Base-by-base conservation (phyloP, 371 early-diverging fungal genomes). In the Fennellomyces sp. region DNA sequence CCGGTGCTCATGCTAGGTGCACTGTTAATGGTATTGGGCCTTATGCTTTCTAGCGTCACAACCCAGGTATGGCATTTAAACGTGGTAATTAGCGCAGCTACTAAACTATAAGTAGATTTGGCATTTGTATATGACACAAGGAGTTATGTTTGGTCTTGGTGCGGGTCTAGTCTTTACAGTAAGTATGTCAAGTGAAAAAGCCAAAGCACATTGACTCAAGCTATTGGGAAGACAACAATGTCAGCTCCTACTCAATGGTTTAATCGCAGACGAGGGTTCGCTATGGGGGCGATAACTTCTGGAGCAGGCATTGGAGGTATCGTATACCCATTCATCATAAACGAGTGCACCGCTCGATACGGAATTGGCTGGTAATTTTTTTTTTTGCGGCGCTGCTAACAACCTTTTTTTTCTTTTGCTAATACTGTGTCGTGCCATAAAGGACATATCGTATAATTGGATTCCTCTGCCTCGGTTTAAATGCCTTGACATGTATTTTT, bases 281-380 rank as follows among this genome's bases (percentile, higher is more conserved):
- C 90, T 8, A 78, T 87, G 7, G n/a, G n/a, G n/a, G n/a, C n/a
- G n/a, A n/a, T n/a, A n/a, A n/a, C 87, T 19, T 77, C 89, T 57
- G 94, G 94, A 2, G 78, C 85, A n/a, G 94, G 94, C 3, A 64
- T 91, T 27, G 94, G 93, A 27, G 93, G 93, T 0, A 72, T 93
- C 1, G 78, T 86, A 23, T 69, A 91, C 63, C 81, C 88, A 0
- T 88, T 89, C 23, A 65, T 92, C 6, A 76, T 88, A 50, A 82
- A 81, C 30, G 52, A 57, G 23, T 61, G 91, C 6, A 80, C 90
- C 50, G 66, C 70, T 21, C 64, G 57, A 3, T 55, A 87, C 5
- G 91, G 89, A 0, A 65, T 78, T 28, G 72, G 72, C 15, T 88
- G 85, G 85, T 72, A 78, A 28, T 15, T 0, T 23, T n/a, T n/a